Conservation (phyloP, 2,329 filamentous ascomycete species). For the Purpureocillium lavendulum region DNA sequence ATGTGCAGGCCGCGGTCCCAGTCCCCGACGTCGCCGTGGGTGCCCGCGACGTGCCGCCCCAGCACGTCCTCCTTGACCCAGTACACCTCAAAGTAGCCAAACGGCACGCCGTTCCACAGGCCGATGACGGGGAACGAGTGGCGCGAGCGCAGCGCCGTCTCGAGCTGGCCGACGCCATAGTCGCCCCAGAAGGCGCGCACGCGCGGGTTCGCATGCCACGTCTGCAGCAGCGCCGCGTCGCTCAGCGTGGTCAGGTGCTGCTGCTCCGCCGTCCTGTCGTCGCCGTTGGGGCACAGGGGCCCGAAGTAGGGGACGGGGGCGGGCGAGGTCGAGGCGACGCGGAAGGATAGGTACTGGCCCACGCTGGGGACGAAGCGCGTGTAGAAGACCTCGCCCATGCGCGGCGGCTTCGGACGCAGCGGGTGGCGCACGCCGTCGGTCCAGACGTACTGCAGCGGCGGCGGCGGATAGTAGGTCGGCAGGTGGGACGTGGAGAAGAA, state of each 20-base stretch:
- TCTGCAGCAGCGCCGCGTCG: conserved; percentile 58
- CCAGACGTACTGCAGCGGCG: conserved; percentile 71
- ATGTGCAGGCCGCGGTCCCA: conserved; percentile 87
- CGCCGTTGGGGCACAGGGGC: conserved; percentile 32
- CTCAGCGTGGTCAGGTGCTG: conserved; percentile 35
- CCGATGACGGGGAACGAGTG: conserved; percentile 89
- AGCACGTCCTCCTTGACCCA: conserved; percentile 92
- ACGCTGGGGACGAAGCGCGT: conserved; percentile 76
- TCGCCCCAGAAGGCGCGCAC: conserved; percentile 80
- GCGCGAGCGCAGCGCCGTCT: conserved; percentile 51
- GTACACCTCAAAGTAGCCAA: conserved; percentile 96
- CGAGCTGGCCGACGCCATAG: conserved; percentile 58
- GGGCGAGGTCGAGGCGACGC: conserved; percentile 65
- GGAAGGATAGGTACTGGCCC: conserved; percentile 79
- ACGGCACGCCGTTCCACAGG: conserved; percentile 89
- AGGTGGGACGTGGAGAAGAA: conserved; percentile 79
- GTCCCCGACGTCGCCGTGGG: conserved; percentile 53
- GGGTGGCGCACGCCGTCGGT: conserved; percentile 79
- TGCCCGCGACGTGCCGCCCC: conserved; percentile 50
- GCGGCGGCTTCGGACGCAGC: conserved; percentile 76
- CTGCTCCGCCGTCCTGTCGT: conserved; percentile 8
- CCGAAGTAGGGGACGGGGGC: conserved; percentile 58
- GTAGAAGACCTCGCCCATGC: conserved; percentile 88
- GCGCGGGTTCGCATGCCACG: conserved; percentile 82
- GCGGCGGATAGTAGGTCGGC: conserved; percentile 83